Conservation (phyloP, 73 alveolate genomes). For the Paramecium sexaurelia region DNA sequence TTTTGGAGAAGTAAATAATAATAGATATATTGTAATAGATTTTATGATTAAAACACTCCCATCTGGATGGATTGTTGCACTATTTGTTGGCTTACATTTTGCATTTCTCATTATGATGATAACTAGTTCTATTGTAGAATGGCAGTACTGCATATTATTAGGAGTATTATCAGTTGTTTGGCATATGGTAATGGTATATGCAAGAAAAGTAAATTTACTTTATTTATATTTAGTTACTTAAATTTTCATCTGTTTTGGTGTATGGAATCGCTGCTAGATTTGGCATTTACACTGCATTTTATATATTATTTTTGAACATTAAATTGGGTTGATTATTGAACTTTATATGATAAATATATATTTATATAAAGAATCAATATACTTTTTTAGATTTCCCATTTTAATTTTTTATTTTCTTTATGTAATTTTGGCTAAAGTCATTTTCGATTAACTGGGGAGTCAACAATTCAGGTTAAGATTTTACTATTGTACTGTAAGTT, state of each 20-base stretch:
- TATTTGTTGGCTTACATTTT: background rate
- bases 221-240: background rate
- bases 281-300: constrained; percentile 1
- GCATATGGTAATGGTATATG: constrained; percentile 50
- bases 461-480: background rate
- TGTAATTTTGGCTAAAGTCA: background rate
- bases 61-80: background rate
- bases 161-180: background rate
- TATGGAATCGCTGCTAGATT: constrained; percentile 49
- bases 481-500: background rate
- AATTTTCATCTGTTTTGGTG: constrained; percentile 34
- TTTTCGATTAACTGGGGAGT: background rate
- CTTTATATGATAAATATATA: background rate
- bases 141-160: background rate
- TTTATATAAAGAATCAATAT: background rate
- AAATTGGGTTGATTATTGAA: background rate
- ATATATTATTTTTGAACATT: constrained; percentile 40
- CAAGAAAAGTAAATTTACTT: background rate
- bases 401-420: background rate
- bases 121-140: background rate
- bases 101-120: background rate
- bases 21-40: background rate
- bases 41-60: constrained; percentile 23
- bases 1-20: constrained; percentile 21
- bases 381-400: background rate